Evolutionary conservation across 2,329 filamentous ascomycete genomes (phyloP).

Genomic region (Neopestalotiopsis sp.): DNA sequence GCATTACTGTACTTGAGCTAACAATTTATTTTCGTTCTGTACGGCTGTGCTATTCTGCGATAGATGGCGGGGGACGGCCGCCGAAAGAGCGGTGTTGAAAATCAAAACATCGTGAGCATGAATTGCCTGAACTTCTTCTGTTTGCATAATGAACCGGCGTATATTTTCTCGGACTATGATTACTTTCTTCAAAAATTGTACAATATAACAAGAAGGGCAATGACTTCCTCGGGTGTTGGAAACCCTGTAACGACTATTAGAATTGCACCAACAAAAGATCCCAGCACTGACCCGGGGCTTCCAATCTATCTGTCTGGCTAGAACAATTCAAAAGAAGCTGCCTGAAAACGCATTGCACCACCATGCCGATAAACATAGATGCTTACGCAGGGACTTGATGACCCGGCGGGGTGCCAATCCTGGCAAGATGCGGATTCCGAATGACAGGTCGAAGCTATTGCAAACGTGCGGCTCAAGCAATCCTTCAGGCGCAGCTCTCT

Average conservation of each 20-base stretch:
- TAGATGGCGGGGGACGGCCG: background rate
- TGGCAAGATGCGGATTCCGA: background rate
- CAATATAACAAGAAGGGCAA: too few species aligned
- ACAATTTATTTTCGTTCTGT: background rate
- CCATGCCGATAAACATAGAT: background rate
- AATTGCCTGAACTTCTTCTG: too few species aligned
- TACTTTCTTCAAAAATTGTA: too few species aligned
- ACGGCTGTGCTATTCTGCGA: background rate
- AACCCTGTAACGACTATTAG: too few species aligned
- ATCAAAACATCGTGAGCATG: too few species aligned
- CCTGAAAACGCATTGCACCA: background rate
- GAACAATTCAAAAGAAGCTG: too few species aligned
- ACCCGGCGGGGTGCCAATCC: background rate
- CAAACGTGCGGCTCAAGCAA: background rate
- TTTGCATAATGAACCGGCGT: too few species aligned
- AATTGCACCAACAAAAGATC: too few species aligned
- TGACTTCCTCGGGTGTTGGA: too few species aligned
- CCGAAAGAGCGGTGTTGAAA: background rate
- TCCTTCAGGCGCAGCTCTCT: background rate
- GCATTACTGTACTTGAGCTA: background rate
- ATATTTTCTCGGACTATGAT: too few species aligned
- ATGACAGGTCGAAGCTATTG: background rate
- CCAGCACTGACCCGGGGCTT: too few species aligned
- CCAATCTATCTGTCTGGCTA: too few species aligned
- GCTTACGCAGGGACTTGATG: background rate